phyloP scores from a whole-genome alignment of 129 eudicot species.

The Sambucus nigra region DNA sequence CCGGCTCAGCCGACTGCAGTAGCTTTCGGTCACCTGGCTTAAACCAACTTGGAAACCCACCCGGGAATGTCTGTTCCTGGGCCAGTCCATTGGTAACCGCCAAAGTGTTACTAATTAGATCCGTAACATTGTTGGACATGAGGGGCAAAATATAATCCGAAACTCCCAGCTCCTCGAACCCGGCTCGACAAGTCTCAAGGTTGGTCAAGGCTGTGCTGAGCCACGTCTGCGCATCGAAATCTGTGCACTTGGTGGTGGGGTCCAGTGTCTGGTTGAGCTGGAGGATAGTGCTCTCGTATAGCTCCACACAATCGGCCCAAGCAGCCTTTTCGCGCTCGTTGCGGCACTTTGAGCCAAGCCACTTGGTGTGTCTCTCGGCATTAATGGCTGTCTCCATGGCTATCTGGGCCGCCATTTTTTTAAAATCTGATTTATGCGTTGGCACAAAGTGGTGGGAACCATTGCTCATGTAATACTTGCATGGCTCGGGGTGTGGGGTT shows the following conservation, averaged over 20 bases:
- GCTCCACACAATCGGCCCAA: slow-evolving; percentile 57
- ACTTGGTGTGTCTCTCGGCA: slow-evolving; percentile 31
- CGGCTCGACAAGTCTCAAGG: slow-evolving; percentile 64
- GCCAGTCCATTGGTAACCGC: slow-evolving; percentile 21
- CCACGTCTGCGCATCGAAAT: slow-evolving; percentile 62
- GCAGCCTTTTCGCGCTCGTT: slow-evolving; percentile 43
- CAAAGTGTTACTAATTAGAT: slow-evolving; percentile 36
- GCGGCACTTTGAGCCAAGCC: slow-evolving; percentile 47
- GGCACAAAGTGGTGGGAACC: slow-evolving; percentile 16
- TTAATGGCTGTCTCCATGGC: slow-evolving; percentile 52
- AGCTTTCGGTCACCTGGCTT: slow-evolving; percentile 29
- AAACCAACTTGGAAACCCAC: slow-evolving; percentile 42
- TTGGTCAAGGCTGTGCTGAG: slow-evolving; percentile 72
- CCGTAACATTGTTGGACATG: slow-evolving; percentile 41
- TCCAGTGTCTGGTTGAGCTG: slow-evolving; percentile 53
- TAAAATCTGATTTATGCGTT: slow-evolving; percentile 33
- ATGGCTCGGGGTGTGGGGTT: slow-evolving; percentile 66
- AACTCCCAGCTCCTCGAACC: slow-evolving; percentile 53
- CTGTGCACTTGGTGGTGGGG: slow-evolving; percentile 34
- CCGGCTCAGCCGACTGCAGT: slow-evolving; percentile 29
- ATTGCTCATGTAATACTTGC: slow-evolving; percentile 49
- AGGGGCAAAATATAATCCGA: slow-evolving; percentile 36
- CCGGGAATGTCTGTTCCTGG: slow-evolving; percentile 14
- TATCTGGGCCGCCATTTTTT: slow-evolving; percentile 31
- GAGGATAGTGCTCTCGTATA: slow-evolving; percentile 39